Base-by-base conservation (phyloP, 495 filamentous ascomycete genomes). In the Penicillium antarcticum region DNA sequence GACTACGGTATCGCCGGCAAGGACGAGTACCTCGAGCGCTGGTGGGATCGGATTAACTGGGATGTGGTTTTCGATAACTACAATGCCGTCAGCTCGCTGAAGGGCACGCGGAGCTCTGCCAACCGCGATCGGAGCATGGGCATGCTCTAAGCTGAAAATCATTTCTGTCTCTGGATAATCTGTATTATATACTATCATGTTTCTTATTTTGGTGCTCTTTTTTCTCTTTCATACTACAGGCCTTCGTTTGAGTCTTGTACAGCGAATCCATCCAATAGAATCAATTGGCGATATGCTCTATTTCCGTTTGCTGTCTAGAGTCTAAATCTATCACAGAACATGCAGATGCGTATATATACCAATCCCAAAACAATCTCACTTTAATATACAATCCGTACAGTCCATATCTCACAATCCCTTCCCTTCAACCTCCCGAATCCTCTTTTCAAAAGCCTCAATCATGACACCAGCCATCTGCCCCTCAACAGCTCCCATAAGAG, bases 31-130 rank as follows among this genome's bases (percentile, higher is more conserved):
- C 74, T 91, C 43, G 78, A 87, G 73, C 70, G 65, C 38, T 96
- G 92, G 92, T 98, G 94, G 94, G 69, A 89, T 29, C 69, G 67
- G 24, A 84, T 98, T 46, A 82, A 98, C 71, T 98, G 94, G 94
- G 66, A 82, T 5, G 72, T 80, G 45, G 94, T 96, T 44, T 65
- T 62, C 46, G 72, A 74, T 31, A 72, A 74, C 69, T 74, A 73
- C 64, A 68, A 71, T 38, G 65, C 66, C 10, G 59, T 69, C 36
- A 56, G 53, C 52, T 60, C 65, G 43, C 44, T 55, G 35, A 61
- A 57, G 56, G 52, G 50, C 13, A 45, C 45, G 10, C 60, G 58
- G 23, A 58, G 31, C 41, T 31, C 53, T 38, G 42, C 53, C n/a
- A 55, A 36, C 56, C 55, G 63, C 18, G 49, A 55, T 48, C 62